A percentile compares a stretch with the other conserved stretches of the same genome.
Conservation (phyloP, 1,284 basidiomycete species). For the Chondrostereum purpureum region DNA sequence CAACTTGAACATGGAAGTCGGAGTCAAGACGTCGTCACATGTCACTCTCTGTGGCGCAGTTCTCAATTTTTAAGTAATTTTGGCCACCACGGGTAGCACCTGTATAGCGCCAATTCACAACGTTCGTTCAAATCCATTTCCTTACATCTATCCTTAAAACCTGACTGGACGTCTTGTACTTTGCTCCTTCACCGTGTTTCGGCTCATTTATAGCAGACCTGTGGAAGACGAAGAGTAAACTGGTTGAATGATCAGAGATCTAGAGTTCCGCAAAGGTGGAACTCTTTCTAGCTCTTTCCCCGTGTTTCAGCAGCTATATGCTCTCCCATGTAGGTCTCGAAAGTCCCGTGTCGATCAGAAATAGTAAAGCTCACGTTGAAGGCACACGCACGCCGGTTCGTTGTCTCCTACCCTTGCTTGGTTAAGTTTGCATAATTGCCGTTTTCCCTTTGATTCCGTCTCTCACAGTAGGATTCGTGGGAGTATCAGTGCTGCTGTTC, state of each 20-base stretch:
- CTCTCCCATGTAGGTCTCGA: constrained; percentile 66
- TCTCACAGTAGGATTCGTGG: constrained; percentile 86
- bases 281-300: constrained; percentile 73
- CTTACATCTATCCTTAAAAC: constrained; percentile 82
- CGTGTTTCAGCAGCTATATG: constrained; percentile 67
- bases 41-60: too few species aligned
- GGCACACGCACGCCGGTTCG: constrained; percentile 66
- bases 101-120: constrained; percentile 81
- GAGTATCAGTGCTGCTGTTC: constrained; percentile 94
- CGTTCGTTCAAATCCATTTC: constrained; percentile 71
- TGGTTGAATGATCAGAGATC: constrained; percentile 77
- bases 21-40: too few species aligned
- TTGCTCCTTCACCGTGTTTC: constrained; percentile 46
- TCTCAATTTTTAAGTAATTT: too few species aligned
- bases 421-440: constrained; percentile 75
- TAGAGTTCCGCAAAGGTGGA: constrained; percentile 78
- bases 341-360: constrained; percentile 25
- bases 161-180: constrained; percentile 65
- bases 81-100: too few species aligned
- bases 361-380: constrained; percentile 63
- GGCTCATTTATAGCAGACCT: constrained; percentile 73
- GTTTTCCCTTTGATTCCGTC: constrained; percentile 78
- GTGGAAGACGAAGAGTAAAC: constrained; percentile 61
- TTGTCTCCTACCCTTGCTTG: constrained; percentile 3
- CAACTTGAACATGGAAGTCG: too few species aligned